Percentiles rank a stretch among this genome's conserved stretches.
These are phyloP conservation scores for Henningerozyma blattae DNA, from an alignment of 805 yeast genomes.

Conservation along the genomic window DNA sequence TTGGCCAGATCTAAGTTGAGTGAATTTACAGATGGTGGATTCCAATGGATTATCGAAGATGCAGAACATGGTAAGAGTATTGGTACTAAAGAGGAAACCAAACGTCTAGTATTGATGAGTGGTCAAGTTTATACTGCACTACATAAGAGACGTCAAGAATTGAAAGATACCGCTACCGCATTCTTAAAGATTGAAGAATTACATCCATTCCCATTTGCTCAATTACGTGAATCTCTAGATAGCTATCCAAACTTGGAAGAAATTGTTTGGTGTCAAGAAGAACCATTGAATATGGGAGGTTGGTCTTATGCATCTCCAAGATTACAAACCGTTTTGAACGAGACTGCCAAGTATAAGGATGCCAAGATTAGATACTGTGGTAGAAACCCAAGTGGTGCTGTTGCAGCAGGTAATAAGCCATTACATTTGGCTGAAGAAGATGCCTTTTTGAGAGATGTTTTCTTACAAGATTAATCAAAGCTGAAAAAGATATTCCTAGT, in stretches of 20 bases:
- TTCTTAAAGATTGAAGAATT: slow-evolving; percentile 83
- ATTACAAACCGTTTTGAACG: slow-evolving; percentile 59
- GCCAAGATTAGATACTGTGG: slow-evolving; percentile 74
- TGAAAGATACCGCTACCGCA: slow-evolving; percentile 76
- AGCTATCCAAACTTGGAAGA: slow-evolving; percentile 76
- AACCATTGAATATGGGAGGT: slow-evolving; percentile 94
- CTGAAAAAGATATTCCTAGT: too few relatives aligned
- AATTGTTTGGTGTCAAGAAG: slow-evolving; percentile 96
- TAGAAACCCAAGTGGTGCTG: slow-evolving; percentile 95
- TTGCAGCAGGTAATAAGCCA: slow-evolving; percentile 93
- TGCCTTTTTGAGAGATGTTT: slow-evolving; percentile 71
- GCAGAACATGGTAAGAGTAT: slow-evolving; percentile 70
- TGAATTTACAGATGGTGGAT: slow-evolving; percentile 86
- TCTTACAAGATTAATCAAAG: slow-evolving; percentile 22
- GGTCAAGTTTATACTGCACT: slow-evolving; percentile 96
- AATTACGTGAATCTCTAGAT: slow-evolving; percentile 72
- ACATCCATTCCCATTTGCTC: slow-evolving; percentile 98
- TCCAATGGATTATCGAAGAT: slow-evolving; percentile 96
- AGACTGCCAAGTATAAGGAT: slow-evolving; percentile 58
- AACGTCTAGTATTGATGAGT: slow-evolving; percentile 70
- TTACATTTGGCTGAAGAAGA: slow-evolving; percentile 84
- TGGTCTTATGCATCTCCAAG: slow-evolving; percentile 78
- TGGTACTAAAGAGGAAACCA: slow-evolving; percentile 68
- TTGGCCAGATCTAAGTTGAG: slow-evolving; percentile 75
- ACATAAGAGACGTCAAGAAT: slow-evolving; percentile 72